A percentile compares a stretch with the other conserved stretches of the same genome.
These are phyloP conservation scores for Megacollybia marginata DNA, from an alignment of 768 basidiomycete genomes.

Conservation along the genomic window DNA sequence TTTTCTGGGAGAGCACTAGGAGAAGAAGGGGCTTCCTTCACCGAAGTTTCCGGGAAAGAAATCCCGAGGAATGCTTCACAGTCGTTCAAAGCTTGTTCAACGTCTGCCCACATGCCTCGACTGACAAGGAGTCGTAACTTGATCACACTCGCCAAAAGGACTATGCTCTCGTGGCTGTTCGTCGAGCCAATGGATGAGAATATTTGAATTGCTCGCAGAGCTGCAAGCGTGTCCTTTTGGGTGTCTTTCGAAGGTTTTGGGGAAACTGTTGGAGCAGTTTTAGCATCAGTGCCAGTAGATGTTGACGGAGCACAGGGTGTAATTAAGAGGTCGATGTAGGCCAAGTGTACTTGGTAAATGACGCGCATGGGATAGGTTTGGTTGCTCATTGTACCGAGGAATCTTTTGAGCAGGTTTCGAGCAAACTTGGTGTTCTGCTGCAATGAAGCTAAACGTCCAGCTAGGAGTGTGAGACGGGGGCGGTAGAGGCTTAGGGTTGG, in stretches of 20 bases:
- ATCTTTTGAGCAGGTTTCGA: conserved; percentile 48
- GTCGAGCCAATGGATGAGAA: conserved; percentile 23
- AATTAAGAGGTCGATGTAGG: conserved; percentile 37
- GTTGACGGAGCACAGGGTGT: too few relatives aligned
- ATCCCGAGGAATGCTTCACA: conserved; percentile 47
- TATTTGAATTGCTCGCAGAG: conserved; percentile 23
- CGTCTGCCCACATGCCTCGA: conserved; percentile 46
- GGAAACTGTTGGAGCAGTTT: too few relatives aligned
- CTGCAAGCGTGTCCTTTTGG: conserved; percentile 20
- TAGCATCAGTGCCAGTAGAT: too few relatives aligned
- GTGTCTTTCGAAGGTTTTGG: conserved; percentile 2
- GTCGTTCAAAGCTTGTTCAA: conserved; percentile 36
- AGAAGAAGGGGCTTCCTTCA: not conserved
- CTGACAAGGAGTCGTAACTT: conserved; percentile 51
- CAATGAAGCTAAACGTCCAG: conserved; percentile 47
- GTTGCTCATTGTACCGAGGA: conserved; percentile 35
- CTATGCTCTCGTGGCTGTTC: conserved; percentile 33
- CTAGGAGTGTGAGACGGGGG: conserved; percentile 52
- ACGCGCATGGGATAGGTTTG: conserved; percentile 44
- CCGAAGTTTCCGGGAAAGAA: conserved; percentile 9
- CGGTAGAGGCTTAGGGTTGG: conserved; percentile 57
- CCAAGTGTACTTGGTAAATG: conserved; percentile 48
- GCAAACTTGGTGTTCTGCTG: conserved; percentile 54
- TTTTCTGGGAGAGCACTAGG: conserved; percentile 1
- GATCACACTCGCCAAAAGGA: conserved; percentile 45